A percentile compares a stretch with the other conserved stretches of the same genome.
These are phyloP conservation scores for Polychaeton citri DNA, from an alignment of 2,329 filamentous ascomycete genomes.

Conservation along the genomic window DNA sequence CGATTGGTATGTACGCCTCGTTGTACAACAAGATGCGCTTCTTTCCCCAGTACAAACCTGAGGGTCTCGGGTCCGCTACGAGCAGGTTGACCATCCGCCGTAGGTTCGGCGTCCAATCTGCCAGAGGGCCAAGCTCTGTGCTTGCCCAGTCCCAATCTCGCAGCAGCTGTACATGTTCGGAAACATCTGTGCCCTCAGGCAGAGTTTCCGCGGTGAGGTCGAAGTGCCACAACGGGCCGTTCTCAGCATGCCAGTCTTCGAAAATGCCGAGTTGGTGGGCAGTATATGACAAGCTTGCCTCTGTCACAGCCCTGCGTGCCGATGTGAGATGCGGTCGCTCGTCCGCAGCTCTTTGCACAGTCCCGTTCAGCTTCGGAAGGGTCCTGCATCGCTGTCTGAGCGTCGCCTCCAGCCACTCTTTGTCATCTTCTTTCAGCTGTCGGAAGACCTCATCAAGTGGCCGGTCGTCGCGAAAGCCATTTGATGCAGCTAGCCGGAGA, in stretches of 20 bases:
- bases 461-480: neutral
- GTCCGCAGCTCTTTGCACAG: neutral
- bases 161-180: conserved; percentile 4
- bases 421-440: conserved; percentile 5
- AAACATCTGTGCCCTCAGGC: conserved; percentile 1
- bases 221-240: conserved; percentile 1
- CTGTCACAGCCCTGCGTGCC: too few species aligned
- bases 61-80: conserved; percentile 8
- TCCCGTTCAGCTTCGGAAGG: neutral
- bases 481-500: too few species aligned
- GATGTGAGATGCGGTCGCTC: neutral
- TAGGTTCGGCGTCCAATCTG: conserved; percentile 6
- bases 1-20: conserved; percentile 19
- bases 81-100: conserved; percentile 8
- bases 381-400: conserved; percentile 1
- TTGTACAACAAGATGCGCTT: conserved; percentile 26
- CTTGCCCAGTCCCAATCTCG: conserved; percentile 7
- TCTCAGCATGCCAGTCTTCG: neutral
- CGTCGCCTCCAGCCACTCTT: conserved; percentile 5
- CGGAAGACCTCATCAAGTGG: neutral
- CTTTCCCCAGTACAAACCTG: conserved; percentile 15
- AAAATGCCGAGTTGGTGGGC: neutral
- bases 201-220: conserved; percentile 5
- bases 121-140: conserved; percentile 8
- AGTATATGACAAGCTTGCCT: neutral